phyloP scores from a whole-genome alignment of 169 alveolate genomes.

The Theileria orientalis region DNA sequence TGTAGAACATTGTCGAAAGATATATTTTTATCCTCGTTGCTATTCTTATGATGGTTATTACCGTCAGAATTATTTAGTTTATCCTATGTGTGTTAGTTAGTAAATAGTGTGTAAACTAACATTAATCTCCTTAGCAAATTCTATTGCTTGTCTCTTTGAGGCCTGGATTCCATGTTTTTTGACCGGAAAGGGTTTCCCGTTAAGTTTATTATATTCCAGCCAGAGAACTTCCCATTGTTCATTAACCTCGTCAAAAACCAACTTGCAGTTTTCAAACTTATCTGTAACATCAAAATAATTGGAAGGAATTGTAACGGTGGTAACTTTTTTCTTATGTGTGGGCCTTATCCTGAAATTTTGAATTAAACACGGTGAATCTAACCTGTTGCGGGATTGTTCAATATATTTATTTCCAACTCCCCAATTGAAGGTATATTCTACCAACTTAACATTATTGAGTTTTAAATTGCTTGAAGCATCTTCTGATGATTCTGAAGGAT shows the following conservation, averaged over 20 bases:
- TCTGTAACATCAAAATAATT: slow-evolving; percentile 63
- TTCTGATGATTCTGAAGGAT: no score
- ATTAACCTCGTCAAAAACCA: slow-evolving; percentile 68
- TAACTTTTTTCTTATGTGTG: slow-evolving; percentile 62
- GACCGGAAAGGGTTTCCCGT: slow-evolving; percentile 78
- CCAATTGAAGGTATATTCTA: slow-evolving; percentile 75
- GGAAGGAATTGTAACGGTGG: slow-evolving; percentile 65
- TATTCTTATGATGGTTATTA: background rate
- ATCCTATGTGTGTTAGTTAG: background rate
- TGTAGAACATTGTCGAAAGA: slow-evolving; percentile 56
- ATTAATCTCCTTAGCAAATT: slow-evolving; percentile 65
- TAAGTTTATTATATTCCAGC: slow-evolving; percentile 70
- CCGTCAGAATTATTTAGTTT: background rate
- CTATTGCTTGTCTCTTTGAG: slow-evolving; percentile 67
- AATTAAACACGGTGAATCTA: background rate
- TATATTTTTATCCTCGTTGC: slow-evolving; percentile 7
- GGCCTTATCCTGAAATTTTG: slow-evolving; percentile 66
- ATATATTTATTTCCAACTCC: slow-evolving; percentile 76
- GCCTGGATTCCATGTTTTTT: slow-evolving; percentile 74
- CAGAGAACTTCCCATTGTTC: slow-evolving; percentile 83
- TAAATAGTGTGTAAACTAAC: slow-evolving; percentile 27
- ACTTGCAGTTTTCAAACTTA: slow-evolving; percentile 56
- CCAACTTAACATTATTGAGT: background rate
- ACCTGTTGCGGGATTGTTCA: slow-evolving; percentile 74
- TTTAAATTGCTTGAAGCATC: no score